Evolutionary conservation across 352 stramenopile species (phyloP).

Genomic region (Saprolegnia parasitica): DNA sequence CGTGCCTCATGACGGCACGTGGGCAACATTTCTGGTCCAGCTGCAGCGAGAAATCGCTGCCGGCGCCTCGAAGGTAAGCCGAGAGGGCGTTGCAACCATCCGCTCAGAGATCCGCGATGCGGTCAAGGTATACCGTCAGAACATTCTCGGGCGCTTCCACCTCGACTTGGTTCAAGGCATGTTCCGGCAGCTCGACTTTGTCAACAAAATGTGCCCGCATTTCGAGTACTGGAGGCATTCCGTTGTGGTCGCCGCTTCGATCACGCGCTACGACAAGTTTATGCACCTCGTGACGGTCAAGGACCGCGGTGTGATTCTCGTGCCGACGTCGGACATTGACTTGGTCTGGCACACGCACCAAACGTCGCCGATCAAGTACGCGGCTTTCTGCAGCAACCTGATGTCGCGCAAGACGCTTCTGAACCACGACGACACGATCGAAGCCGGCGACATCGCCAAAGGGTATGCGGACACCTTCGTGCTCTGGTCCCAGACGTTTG

Average conservation of each 20-base stretch:
- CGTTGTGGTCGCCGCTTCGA: slow-evolving; percentile 9
- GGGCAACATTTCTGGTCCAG: background rate
- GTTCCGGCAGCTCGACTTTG: slow-evolving; percentile 26
- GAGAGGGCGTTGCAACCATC: background rate
- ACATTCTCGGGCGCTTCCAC: background rate
- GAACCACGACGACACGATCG: slow-evolving; percentile 12
- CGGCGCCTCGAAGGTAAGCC: background rate
- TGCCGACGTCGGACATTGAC: slow-evolving; percentile 23
- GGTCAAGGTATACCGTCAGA: background rate
- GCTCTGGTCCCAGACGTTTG: background rate
- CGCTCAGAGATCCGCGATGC: background rate
- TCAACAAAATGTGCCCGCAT: slow-evolving; percentile 25
- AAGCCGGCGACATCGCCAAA: background rate
- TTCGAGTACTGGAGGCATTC: slow-evolving; percentile 20
- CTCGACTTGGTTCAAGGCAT: slow-evolving; percentile 26
- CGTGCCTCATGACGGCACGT: background rate
- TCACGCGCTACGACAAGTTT: slow-evolving; percentile 26
- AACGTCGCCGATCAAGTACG: background rate
- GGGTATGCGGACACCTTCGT: background rate
- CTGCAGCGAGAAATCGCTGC: background rate
- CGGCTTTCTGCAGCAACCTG: background rate
- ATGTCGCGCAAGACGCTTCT: background rate
- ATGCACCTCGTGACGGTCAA: slow-evolving; percentile 27
- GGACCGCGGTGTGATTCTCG: slow-evolving; percentile 12
- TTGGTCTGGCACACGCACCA: slow-evolving; percentile 12